Percentiles rank a stretch among this genome's conserved stretches.
These are phyloP conservation scores for Kernera saxatilis DNA, from an alignment of 345 rosid genomes.

Conservation along the genomic window DNA sequence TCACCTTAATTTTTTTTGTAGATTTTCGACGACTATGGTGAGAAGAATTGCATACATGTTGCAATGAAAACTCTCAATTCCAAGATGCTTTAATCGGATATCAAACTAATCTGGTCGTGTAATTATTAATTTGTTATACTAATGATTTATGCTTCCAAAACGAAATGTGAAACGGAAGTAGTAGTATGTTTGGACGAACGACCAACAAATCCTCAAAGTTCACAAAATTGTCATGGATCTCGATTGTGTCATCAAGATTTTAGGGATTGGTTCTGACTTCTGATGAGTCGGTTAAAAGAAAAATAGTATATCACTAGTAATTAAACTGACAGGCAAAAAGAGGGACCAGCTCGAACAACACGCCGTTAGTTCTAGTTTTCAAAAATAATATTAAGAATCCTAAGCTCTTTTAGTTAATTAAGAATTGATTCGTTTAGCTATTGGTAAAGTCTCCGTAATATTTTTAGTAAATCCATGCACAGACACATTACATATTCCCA, in stretches of 20 bases:
- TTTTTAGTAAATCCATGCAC: slow-evolving; percentile 1
- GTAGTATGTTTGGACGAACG: neutral
- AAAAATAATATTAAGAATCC: neutral
- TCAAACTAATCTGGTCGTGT: no score
- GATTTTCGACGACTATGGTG: no score
- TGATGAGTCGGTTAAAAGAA: neutral
- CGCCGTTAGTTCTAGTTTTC: neutral
- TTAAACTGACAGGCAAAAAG: neutral
- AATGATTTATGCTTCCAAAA: no score
- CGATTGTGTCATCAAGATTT: neutral
- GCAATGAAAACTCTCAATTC: no score
- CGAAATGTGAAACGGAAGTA: neutral
- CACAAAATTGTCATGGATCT: neutral
- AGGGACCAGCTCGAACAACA: slow-evolving; percentile 3
- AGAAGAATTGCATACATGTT: no score
- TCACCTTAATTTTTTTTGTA: neutral
- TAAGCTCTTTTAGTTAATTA: neutral
- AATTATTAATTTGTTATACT: no score
- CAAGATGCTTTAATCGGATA: no score
- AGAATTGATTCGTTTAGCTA: neutral
- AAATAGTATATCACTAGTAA: neutral
- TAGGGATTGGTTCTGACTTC: neutral
- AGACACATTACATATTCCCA: neutral
- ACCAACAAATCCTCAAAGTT: neutral
- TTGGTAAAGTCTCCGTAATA: neutral